phyloP scores from a whole-genome alignment of 139 green algal genomes.

The Picochlorum sp. region DNA sequence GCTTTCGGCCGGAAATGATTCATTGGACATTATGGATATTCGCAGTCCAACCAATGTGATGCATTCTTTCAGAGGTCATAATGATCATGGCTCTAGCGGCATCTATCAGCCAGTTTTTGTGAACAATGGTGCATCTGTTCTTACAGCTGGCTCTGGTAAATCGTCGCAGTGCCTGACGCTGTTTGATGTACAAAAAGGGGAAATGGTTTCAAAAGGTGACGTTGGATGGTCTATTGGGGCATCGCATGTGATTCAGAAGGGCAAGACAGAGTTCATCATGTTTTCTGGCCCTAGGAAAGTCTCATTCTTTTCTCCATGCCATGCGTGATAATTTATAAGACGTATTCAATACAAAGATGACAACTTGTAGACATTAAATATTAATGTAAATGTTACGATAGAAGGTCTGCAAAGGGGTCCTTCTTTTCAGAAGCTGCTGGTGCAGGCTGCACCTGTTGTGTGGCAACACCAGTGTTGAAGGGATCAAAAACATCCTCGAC shows the following conservation, averaged over 20 bases:
- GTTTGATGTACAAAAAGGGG: conserved; percentile 9
- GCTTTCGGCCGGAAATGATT: conserved; percentile 18
- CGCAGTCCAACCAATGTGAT: conserved; percentile 17
- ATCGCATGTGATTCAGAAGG: too few species aligned
- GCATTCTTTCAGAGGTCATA: conserved; percentile 17
- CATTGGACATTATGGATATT: conserved; percentile 24
- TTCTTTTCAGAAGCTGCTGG: neutral
- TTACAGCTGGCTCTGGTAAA: conserved; percentile 17
- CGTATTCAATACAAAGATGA: too few species aligned
- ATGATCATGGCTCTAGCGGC: neutral
- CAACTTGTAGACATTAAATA: neutral
- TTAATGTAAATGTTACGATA: neutral
- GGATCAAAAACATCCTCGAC: neutral
- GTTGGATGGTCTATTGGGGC: too few species aligned
- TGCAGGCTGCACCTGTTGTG: neutral
- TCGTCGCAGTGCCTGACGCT: conserved; percentile 9
- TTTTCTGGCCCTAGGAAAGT: too few species aligned
- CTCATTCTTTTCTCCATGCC: too few species aligned
- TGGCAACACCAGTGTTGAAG: neutral
- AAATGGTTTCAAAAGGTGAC: conserved; percentile 1
- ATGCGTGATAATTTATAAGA: too few species aligned
- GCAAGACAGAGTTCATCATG: too few species aligned
- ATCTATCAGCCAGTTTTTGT: conserved; percentile 39
- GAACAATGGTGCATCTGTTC: conserved; percentile 11
- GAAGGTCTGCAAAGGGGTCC: neutral